These are phyloP conservation scores for Coprinellus micaceus DNA, from an alignment of 768 basidiomycete genomes.

Conservation along the genomic window DNA sequence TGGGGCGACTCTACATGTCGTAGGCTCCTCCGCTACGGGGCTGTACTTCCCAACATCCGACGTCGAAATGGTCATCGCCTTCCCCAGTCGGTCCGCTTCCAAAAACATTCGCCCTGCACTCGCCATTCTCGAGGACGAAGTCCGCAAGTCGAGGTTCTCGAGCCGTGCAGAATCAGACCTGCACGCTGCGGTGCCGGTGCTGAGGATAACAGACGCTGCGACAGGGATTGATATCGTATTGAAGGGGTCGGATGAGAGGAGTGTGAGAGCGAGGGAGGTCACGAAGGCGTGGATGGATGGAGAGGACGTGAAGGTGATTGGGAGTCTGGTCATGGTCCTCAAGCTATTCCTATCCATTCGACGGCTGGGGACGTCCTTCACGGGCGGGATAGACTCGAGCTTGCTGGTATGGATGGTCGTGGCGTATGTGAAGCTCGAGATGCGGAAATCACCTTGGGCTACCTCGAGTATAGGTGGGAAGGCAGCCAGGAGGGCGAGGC, in stretches of 20 bases:
- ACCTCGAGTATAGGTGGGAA: neutral
- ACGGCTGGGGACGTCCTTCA: conserved; percentile 22
- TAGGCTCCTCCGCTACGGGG: conserved; percentile 24
- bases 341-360: conserved; percentile 24
- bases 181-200: conserved; percentile 17
- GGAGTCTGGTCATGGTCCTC: conserved; percentile 19
- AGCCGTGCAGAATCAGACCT: conserved; percentile 17
- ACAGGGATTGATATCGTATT: conserved; percentile 24
- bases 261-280: conserved; percentile 16
- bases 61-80: conserved; percentile 24
- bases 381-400: conserved; percentile 25
- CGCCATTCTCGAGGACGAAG: conserved; percentile 5
- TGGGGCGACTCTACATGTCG: conserved; percentile 14
- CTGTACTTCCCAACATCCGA: conserved; percentile 24
- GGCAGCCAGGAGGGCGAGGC: neutral
- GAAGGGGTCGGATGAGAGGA: conserved; percentile 16
- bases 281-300: conserved; percentile 19
- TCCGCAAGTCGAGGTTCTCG: conserved; percentile 16
- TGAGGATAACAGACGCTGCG: conserved; percentile 21
- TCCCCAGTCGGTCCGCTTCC: neutral
- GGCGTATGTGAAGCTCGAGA: conserved; percentile 24
- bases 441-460: conserved; percentile 12
- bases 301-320: conserved; percentile 12
- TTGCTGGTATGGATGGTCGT: conserved; percentile 28
- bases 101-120: no score